Evolutionary conservation across 768 basidiomycete genomes (phyloP).

Genomic region (Harrya chromipes): DNA sequence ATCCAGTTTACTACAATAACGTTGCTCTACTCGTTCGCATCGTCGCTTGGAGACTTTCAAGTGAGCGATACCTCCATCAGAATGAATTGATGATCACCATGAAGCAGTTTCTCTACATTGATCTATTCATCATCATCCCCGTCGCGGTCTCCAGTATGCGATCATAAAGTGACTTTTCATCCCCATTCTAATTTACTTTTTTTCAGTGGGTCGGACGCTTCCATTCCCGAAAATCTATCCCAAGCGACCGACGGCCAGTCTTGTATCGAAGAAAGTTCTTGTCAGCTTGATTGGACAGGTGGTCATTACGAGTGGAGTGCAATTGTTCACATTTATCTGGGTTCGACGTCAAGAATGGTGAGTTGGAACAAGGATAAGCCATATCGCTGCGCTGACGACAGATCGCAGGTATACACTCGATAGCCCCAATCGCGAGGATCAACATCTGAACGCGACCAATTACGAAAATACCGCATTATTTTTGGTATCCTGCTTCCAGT

Average conservation of each 20-base stretch:
- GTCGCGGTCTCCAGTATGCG: slow-evolving; percentile 91
- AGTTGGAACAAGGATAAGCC: not conserved
- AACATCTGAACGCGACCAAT: slow-evolving; percentile 79
- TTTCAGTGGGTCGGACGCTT: slow-evolving; percentile 88
- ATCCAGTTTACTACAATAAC: slow-evolving; percentile 99
- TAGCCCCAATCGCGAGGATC: slow-evolving; percentile 48
- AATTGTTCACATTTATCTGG: slow-evolving; percentile 89
- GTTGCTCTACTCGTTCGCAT: slow-evolving; percentile 92
- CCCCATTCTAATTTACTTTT: slow-evolving; percentile 2
- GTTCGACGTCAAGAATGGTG: slow-evolving; percentile 84
- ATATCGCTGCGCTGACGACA: not conserved
- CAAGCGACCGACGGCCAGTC: slow-evolving; percentile 90
- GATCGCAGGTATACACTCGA: slow-evolving; percentile 65
- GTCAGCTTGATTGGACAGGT: slow-evolving; percentile 93
- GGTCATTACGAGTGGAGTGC: slow-evolving; percentile 74
- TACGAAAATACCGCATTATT: slow-evolving; percentile 93
- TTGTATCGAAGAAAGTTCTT: slow-evolving; percentile 94
- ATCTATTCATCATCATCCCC: slow-evolving; percentile 96
- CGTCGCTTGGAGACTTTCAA: slow-evolving; percentile 95
- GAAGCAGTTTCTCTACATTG: slow-evolving; percentile 89
- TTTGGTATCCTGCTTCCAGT: slow-evolving; percentile 96
- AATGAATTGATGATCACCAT: slow-evolving; percentile 7
- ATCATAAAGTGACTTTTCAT: not conserved
- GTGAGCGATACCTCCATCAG: slow-evolving; percentile 38
- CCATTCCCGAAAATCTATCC: slow-evolving; percentile 84